Percentiles rank a stretch among this genome's conserved stretches.
Conservation (phyloP, 1,284 basidiomycete genomes). For the Cryptococcus depauperatus region DNA sequence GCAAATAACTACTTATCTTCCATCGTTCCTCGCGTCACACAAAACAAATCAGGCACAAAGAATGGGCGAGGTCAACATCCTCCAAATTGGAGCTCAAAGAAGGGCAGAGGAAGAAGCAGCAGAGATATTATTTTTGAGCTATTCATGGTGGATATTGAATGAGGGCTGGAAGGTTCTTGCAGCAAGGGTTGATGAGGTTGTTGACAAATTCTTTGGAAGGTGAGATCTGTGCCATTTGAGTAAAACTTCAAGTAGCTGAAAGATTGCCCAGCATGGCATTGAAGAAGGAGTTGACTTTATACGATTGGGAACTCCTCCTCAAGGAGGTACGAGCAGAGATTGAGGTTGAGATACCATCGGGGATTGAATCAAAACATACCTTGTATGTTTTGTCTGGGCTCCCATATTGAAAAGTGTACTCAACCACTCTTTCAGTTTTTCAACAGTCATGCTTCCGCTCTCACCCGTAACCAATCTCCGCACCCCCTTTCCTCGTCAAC, state of each 20-base stretch:
- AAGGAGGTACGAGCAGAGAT: slow-evolving; percentile 35
- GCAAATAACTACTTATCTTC: slow-evolving; percentile 11
- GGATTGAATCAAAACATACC: slow-evolving; percentile 6
- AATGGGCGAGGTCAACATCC: not conserved
- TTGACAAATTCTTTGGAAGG: slow-evolving; percentile 36
- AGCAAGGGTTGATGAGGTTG: slow-evolving; percentile 28
- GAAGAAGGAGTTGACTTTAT: slow-evolving; percentile 36
- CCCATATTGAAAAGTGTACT: not conserved
- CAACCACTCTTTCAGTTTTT: slow-evolving; percentile 23
- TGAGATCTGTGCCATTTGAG: slow-evolving; percentile 3
- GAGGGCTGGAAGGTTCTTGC: slow-evolving; percentile 40
- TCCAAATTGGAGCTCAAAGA: slow-evolving; percentile 14
- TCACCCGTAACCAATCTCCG: slow-evolving; percentile 12
- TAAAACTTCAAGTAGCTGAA: not conserved
- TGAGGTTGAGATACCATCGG: slow-evolving; percentile 22
- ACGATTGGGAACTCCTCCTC: slow-evolving; percentile 36
- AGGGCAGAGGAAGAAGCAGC: slow-evolving; percentile 26
- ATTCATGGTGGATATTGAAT: slow-evolving; percentile 45
- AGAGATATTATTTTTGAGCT: slow-evolving; percentile 40
- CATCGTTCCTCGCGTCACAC: not conserved
- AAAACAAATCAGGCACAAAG: not conserved
- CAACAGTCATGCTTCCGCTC: slow-evolving; percentile 32
- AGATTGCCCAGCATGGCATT: slow-evolving; percentile 25
- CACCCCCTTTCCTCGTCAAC: slow-evolving; percentile 22
- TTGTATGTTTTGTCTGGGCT: not conserved